Percentiles rank a stretch among this genome's conserved stretches.
These are phyloP conservation scores for Spiromastix sp. DNA, from an alignment of 2,329 filamentous ascomycete species.

Conservation along the genomic window DNA sequence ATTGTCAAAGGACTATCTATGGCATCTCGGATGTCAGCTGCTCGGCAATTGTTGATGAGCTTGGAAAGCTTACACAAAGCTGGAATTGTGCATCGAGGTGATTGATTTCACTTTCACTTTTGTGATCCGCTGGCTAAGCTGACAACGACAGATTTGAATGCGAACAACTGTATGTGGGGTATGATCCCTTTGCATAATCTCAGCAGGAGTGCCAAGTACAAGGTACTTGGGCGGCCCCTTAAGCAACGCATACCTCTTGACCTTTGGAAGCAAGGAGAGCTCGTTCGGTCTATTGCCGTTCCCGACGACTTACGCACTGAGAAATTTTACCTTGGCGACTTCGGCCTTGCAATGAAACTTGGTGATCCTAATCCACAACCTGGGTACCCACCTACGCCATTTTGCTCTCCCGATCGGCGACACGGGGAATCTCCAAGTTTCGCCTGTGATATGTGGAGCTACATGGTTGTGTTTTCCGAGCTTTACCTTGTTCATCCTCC, in stretches of 20 bases:
- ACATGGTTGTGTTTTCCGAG: conserved; percentile 18
- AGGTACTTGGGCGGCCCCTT: conserved; percentile 17
- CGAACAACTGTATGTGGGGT: conserved; percentile 21
- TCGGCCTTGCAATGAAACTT: conserved; percentile 18
- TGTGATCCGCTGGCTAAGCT: too few species aligned
- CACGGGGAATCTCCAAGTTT: conserved; percentile 16
- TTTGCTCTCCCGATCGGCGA: conserved; percentile 19
- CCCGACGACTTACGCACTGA: conserved; percentile 16
- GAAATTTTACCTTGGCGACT: conserved; percentile 21
- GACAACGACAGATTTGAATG: conserved; percentile 20
- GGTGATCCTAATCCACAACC: conserved; percentile 7
- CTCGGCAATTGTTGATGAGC: conserved; percentile 17
- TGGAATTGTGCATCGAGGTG: too few species aligned
- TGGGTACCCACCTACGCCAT: conserved; percentile 12
- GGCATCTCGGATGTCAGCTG: conserved; percentile 18
- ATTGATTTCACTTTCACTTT: too few species aligned
- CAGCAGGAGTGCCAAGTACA: conserved; percentile 17
- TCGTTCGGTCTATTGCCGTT: conserved; percentile 14
- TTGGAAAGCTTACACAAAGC: too few species aligned
- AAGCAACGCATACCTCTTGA: conserved; percentile 17
- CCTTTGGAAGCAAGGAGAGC: conserved; percentile 18
- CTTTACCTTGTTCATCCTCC: conserved; percentile 16
- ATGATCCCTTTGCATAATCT: conserved; percentile 16
- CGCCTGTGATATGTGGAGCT: conserved; percentile 23
- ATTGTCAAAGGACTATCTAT: conserved; percentile 11